A percentile compares a stretch with the other conserved stretches of the same genome.
Conservation (phyloP, 768 basidiomycete genomes). For the Mrakia gelida region DNA sequence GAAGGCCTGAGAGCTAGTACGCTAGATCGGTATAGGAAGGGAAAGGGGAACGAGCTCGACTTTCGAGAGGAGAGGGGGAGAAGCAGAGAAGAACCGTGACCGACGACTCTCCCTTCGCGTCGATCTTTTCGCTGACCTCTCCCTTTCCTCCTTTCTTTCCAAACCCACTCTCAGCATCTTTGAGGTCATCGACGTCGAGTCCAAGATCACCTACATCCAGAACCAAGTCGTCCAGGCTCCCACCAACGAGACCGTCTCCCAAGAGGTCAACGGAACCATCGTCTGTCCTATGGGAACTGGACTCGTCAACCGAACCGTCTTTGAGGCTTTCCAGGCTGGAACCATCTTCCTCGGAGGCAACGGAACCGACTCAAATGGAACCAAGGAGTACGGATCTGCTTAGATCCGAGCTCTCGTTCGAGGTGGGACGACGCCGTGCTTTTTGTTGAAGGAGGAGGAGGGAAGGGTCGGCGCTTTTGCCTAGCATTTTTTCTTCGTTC, state of each 20-base stretch:
- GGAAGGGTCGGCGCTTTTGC: neutral
- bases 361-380: neutral
- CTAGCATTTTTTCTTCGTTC: conserved; percentile 5
- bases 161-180: conserved; percentile 8
- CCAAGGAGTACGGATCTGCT: neutral
- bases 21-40: neutral
- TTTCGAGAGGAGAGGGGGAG: neutral
- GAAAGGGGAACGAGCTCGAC: neutral
- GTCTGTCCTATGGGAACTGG: neutral
- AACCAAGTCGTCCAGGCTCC: conserved; percentile 6
- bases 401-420: neutral
- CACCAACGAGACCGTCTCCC: conserved; percentile 2
- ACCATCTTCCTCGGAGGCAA: neutral
- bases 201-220: conserved; percentile 26
- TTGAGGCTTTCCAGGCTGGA: conserved; percentile 1
- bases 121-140: neutral
- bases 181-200: conserved; percentile 20
- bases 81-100: neutral
- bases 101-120: neutral
- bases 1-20: neutral
- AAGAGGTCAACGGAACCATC: conserved; percentile 25
- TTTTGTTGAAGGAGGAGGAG: neutral
- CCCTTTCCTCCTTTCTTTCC: neutral
- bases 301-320: conserved; percentile 1
- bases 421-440: neutral